Base-by-base conservation (phyloP, 2,329 filamentous ascomycete genomes). In the Monilinia fructigena region DNA sequence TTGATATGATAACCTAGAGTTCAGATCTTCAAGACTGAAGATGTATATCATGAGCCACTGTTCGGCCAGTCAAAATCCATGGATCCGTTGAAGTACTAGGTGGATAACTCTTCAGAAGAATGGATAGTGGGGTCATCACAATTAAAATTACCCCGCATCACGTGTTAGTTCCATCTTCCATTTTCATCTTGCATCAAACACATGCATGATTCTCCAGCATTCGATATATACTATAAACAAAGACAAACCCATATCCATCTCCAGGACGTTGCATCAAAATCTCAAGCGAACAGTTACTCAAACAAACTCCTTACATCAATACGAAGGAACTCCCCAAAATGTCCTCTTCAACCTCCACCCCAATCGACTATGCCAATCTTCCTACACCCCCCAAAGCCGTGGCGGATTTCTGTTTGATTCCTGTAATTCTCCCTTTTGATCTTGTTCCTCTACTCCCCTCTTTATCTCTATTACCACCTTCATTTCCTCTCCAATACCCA, bases 331-430 rank as follows among this genome's bases (percentile, higher is more conserved):
- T 8, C 2, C 5, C 11, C 14, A 23, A 50, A 26, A 61, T 61
- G 58, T 6, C 58, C 8, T 60, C 56, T 2, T 50, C 58, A 35
- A 26, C 45, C 5, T 26, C 58, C 2, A 16, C 20, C n/a, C 20
- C 58, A 2, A 70, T 69, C n/a, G 70, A 72, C 59, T 72, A 72
- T 55, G 58, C 56, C 2, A 68, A 63, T 26, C 66, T 72, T 12
- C 31, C 65, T 38, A 67, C 65, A 6, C 65, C 65, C 1, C 60
- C 65, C 0, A 54, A 45, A 50, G 60, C 65, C 5, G 92, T 89
- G 65, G 93, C 90, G 67, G 93, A 97, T 79, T 97, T 97, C 77
- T 97, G 93, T 78, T 82, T 97, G 71, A 89, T 97, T 68, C 93
- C 93, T 2, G 89, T 91, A 75, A 68, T 47, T 45, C 35, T 47